Evolutionary conservation across 345 rosid genomes (phyloP), one percentile per base, ranked within the genome.

Genomic region (Gossypium sturtianum): DNA sequence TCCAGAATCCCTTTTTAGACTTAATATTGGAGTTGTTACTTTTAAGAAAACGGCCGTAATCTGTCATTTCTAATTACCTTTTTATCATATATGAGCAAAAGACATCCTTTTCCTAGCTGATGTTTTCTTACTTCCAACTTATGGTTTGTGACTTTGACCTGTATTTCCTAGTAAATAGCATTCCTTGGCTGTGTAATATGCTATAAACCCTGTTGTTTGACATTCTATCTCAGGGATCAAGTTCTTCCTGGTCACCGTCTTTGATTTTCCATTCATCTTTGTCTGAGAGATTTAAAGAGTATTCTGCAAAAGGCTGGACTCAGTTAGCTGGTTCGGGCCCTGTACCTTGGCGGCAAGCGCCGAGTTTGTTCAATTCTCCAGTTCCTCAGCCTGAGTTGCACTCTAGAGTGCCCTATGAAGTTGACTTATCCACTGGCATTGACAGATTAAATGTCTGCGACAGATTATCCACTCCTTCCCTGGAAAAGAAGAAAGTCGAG

Each of bases 311-410:
- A 78, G 82, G 74, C 71, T 89, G 91, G 98, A 82, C 76, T 83
- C 90, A 87, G 51, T 84, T 92, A 74, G 86, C 88, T 66, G 89
- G 90, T 77, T 85, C 93, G 45, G 91, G 95, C 72, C 97, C 92
- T 68, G 88, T 87, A 20, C 92, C 91, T 69, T 88, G 87, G 93
- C 85, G 87, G 70, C 96, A 84, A 84, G 93, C 97, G 13, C 89
- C 97, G 59, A 83, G 75, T 75, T 75, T 87, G 66, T 87, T 88
- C 81, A 84, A 80, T 82, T 83, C 97, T 73, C 78, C 89, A 17
- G 80, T 84, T 83, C 25, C 86, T 76, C 93, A 88, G 73, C 71
- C 89, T 76, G 93, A 87, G 71, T 41, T 83, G 75, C 89, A 65
- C 71, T 83, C 85, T 71, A 83, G 85, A 79, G 70, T 76, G 27